Evolutionary conservation across 2,329 filamentous ascomycete genomes (phyloP), one percentile per base, ranked within the genome.

Genomic region (Venturia pyrina): DNA sequence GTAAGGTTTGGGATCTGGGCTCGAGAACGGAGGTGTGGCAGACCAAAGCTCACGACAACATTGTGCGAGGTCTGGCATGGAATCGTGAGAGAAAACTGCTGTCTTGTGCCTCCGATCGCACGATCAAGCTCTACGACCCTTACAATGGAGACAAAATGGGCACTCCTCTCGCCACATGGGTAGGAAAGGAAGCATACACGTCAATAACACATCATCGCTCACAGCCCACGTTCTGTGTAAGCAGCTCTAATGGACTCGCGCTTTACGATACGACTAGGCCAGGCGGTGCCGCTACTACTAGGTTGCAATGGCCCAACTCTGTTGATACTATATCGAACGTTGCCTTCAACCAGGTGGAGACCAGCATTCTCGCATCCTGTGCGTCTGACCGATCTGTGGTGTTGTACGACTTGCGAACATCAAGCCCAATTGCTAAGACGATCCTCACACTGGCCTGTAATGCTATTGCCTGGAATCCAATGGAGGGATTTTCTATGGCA

Each of bases 401-500:
- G 53, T 84, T 99, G 68, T 98, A 97, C 77, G 95, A 99, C 74
- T 82, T 98, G 59, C 87, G 95, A 63, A 96, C 93, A 15, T 89
- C 87, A 5, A 90, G 88, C 46, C 90, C 95, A 13, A 81, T 98
- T 21, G 85, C 89, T 69, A 93, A 93, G 73, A 88, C 90, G 0
- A 83, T 92, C 15, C 84, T 98, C 70, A 90, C 85, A 64, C 89
- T 99, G 70, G 87, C 92, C 46, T 89, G 86, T 67, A 97, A 96
- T 78, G 85, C 87, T 62, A 83, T 97, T 64, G 84, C 89, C 56
- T 99, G 93, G 91, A 97, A 97, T 70, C 95, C 95, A 0, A 95
- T 97, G 88, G 93, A 96, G 76, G 90, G 92, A 8, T 96, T 96
- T 82, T 96, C 98, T 78, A 88, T 98, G 73, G 93, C 92, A 19